Evolutionary conservation across 768 basidiomycete genomes (phyloP), one percentile per base, ranked within the genome.

Genomic region (Amanita rubescens): DNA sequence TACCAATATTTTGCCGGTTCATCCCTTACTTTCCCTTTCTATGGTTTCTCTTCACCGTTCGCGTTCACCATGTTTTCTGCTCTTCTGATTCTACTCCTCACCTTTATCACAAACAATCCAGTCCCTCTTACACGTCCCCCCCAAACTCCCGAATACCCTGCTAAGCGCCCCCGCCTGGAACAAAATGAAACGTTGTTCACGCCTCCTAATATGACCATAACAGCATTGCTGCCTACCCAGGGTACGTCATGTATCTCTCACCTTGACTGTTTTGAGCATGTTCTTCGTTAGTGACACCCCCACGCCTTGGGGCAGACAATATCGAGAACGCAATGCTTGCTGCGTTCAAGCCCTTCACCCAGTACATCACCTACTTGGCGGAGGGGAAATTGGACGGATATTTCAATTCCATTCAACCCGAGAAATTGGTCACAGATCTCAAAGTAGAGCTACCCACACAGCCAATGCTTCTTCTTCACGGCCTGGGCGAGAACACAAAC

Each of bases 321-420:
- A 51, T 37, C 19, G 17, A 50, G 22, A 24, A 15, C n/a, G 32
- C 27, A 32, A 51, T 55, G 38, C 48, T 22, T 30, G 6, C 22
- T 51, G 55, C 55, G n/a, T 35, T 55, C 19, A 17, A 51, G 34
- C 55, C 48, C 35, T 55, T 51, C 42, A 25, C 41, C 33, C 15
- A 55, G 39, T 51, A 51, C n/a, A 55, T 55, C 19, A 41, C 39
- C 42, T 50, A 39, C 50, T 42, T 55, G 41, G 55, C 55, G 34
- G 25, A 45, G 43, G 43, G 43, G 43, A 45, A 27, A 45, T n/a
- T 45, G 6, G 43, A 45, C 24, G 22, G 22, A 43, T 55, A 55
- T 42, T 41, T 55, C 15, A 20, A 55, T 30, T 53, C 52, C 33
- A 43, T 44, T 45, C 27, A 33, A 44, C 27, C 12, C 19, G 41